phyloP scores from a whole-genome alignment of 2,329 filamentous ascomycete species.

The Daldinia eschscholtzii region DNA sequence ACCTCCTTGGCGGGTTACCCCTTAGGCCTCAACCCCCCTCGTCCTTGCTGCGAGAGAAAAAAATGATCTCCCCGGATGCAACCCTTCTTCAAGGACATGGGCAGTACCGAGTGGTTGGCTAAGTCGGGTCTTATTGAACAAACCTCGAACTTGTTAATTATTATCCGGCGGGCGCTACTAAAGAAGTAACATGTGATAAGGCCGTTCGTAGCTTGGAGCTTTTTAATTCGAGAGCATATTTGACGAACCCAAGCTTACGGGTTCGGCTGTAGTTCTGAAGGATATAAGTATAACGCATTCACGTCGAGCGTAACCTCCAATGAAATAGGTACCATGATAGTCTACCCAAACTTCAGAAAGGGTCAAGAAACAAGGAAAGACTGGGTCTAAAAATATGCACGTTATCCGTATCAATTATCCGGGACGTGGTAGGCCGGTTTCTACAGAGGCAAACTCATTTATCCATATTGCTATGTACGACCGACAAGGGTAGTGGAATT shows the following conservation, averaged over 20 bases:
- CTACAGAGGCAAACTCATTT: slow-evolving; percentile 29
- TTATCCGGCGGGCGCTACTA: slow-evolving; percentile 23
- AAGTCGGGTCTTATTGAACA: slow-evolving; percentile 22
- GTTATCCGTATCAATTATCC: slow-evolving; percentile 22
- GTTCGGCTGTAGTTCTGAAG: neutral
- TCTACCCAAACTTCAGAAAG: neutral
- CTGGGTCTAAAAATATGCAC: slow-evolving; percentile 28
- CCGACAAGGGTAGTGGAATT: slow-evolving; percentile 19
- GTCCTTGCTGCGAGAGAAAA: slow-evolving; percentile 10
- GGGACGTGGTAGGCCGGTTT: slow-evolving; percentile 25
- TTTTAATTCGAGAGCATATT: neutral
- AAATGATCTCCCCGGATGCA: slow-evolving; percentile 27
- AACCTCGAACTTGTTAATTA: slow-evolving; percentile 11
- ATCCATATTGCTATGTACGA: slow-evolving; percentile 33
- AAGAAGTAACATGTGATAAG: slow-evolving; percentile 21
- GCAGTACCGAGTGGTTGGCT: slow-evolving; percentile 34
- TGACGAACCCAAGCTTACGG: neutral
- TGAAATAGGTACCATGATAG: neutral
- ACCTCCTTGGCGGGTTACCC: slow-evolving; percentile 5
- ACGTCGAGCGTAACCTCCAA: neutral
- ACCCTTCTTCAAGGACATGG: slow-evolving; percentile 18
- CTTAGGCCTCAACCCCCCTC: neutral
- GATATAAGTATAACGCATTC: neutral
- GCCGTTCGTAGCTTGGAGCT: neutral
- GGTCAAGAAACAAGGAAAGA: neutral